phyloP scores from a whole-genome alignment of 192 early-diverging fungal species.

The Obelidium mucronatum region DNA sequence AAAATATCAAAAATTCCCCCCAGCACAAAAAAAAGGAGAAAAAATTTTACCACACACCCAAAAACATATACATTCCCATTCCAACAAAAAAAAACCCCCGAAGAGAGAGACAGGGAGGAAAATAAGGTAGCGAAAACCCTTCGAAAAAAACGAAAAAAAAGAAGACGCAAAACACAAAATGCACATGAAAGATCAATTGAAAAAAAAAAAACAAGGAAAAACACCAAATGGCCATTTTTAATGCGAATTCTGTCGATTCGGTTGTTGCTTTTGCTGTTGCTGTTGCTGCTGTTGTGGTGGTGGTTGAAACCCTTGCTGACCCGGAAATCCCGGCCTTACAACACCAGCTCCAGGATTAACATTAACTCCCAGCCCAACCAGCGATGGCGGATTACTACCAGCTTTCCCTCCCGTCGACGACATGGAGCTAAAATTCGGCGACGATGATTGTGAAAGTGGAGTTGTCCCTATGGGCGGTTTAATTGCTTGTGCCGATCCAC shows the following conservation, averaged over 20 bases:
- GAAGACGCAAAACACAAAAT: not conserved
- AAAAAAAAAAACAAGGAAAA: not conserved
- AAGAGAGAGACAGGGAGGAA: no score
- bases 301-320: not conserved
- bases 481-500: no score
- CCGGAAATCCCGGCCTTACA: not conserved
- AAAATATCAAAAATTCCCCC: no score
- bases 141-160: no score
- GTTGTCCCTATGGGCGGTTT: no score
- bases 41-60: no score
- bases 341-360: not conserved
- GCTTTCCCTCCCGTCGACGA: not conserved
- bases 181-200: not conserved
- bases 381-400: not conserved
- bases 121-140: no score
- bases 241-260: not conserved
- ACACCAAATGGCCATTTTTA: not conserved
- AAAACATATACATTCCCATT: no score
- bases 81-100: no score
- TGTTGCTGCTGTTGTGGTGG: not conserved
- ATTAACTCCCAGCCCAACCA: not conserved
- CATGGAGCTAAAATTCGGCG: not conserved
- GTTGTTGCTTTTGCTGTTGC: not conserved
- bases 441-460: no score
- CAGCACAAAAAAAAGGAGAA: no score